phyloP scores from a whole-genome alignment of 805 yeast species.

The Ogataea saltuana region DNA sequence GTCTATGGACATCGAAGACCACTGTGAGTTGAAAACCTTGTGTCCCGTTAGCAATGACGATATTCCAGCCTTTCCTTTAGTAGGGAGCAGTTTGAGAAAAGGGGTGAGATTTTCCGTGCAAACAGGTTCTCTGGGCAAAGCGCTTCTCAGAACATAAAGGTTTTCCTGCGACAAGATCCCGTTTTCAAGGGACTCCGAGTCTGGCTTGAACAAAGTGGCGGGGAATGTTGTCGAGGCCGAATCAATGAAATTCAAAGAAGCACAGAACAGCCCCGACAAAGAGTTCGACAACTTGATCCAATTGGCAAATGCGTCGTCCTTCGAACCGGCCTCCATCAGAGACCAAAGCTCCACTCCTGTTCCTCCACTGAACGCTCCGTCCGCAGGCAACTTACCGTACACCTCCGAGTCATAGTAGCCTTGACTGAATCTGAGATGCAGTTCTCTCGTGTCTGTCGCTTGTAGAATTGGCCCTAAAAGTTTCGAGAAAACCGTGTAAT shows the following conservation, averaged over 20 bases:
- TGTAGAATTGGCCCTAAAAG: conserved; percentile 75
- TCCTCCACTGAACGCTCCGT: conserved; percentile 81
- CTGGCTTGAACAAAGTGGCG: conserved; percentile 39
- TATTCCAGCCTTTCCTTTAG: conserved; percentile 88
- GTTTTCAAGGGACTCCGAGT: conserved; percentile 22
- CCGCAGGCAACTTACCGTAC: conserved; percentile 80
- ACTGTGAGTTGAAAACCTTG: conserved; percentile 81
- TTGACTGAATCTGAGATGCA: conserved; percentile 84
- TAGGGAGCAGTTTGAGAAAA: conserved; percentile 82
- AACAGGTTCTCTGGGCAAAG: conserved; percentile 91
- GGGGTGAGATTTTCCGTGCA: conserved; percentile 98
- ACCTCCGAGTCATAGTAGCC: conserved; percentile 92
- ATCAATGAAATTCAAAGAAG: conserved; percentile 88
- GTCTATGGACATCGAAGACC: conserved; percentile 94
- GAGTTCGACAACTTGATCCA: conserved; percentile 78
- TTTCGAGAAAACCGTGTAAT: conserved; percentile 75
- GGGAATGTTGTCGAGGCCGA: conserved; percentile 75
- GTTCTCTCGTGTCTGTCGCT: conserved; percentile 64
- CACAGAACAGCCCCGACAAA: conserved; percentile 91
- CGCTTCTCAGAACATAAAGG: conserved; percentile 69
- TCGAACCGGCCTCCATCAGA: conserved; percentile 61
- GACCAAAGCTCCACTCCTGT: conserved; percentile 96
- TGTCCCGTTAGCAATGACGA: conserved; percentile 87
- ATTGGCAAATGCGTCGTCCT: conserved; percentile 53
- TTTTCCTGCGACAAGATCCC: conserved; percentile 37